Evolutionary conservation across 495 filamentous ascomycete species (phyloP).

Genomic region (Geopyxis carbonaria): DNA sequence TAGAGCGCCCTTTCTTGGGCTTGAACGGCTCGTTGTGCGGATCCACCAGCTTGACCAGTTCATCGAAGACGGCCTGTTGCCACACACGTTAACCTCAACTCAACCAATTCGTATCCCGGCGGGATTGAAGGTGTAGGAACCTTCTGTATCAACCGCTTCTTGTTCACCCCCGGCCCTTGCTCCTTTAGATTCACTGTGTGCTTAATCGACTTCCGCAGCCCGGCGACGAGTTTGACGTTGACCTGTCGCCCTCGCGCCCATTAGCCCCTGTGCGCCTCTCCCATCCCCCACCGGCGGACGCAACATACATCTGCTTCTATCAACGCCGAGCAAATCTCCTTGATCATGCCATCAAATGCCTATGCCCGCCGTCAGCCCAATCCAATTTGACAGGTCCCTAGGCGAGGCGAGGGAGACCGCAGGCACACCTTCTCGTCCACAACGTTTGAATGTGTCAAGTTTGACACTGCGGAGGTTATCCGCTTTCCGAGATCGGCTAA

Average conservation of each 20-base stretch:
- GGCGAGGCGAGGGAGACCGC: constrained; percentile 6
- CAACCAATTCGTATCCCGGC: neutral
- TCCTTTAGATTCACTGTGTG: constrained; percentile 82
- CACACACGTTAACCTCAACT: constrained; percentile 7
- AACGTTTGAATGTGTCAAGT: constrained; percentile 77
- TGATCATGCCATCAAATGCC: constrained; percentile 96
- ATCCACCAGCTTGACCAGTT: constrained; percentile 86
- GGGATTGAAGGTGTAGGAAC: constrained; percentile 1
- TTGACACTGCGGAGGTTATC: constrained; percentile 89
- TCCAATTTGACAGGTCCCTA: neutral
- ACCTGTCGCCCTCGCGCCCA: constrained; percentile 30
- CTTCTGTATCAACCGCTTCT: constrained; percentile 96
- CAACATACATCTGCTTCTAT: constrained; percentile 63
- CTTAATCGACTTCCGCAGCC: constrained; percentile 85
- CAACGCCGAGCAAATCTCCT: constrained; percentile 86
- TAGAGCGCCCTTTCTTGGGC: constrained; percentile 87
- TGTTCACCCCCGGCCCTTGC: constrained; percentile 73
- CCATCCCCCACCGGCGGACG: too few relatives aligned
- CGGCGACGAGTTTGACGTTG: constrained; percentile 83
- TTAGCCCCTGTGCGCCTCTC: too few relatives aligned
- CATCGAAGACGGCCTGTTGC: constrained; percentile 69
- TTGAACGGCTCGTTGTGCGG: constrained; percentile 92
- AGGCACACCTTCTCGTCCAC: constrained; percentile 78
- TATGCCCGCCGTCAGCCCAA: constrained; percentile 26
- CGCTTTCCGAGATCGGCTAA: constrained; percentile 96